Percentiles rank a stretch among this genome's conserved stretches.
Evolutionary conservation across 306 rosid genomes (phyloP).

Genomic region (Psophocarpus tetragonolobus): DNA sequence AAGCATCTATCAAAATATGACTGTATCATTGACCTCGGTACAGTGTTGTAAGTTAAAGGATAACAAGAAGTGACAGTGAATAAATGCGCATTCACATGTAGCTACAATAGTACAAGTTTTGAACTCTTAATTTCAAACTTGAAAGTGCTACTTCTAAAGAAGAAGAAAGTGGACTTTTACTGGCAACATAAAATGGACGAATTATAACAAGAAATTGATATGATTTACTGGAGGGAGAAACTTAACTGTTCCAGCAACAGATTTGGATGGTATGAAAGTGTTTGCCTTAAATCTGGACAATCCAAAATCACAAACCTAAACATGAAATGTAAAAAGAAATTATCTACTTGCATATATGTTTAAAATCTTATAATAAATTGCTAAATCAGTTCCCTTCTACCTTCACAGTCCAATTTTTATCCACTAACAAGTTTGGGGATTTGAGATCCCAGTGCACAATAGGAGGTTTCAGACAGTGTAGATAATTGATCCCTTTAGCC

Average conservation of each 20-base stretch:
- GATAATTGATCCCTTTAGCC: slow-evolving; percentile 99
- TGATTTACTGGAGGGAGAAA: slow-evolving; percentile 22
- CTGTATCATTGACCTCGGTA: not conserved
- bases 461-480: slow-evolving; percentile 90
- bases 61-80: slow-evolving; percentile 5
- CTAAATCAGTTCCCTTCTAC: slow-evolving; percentile 38
- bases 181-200: slow-evolving; percentile 20
- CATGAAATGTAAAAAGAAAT: slow-evolving; percentile 26
- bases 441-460: slow-evolving; percentile 97
- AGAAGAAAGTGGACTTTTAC: not conserved
- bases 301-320: slow-evolving; percentile 93
- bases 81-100: not conserved
- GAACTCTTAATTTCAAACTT: slow-evolving; percentile 14
- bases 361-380: slow-evolving; percentile 14
- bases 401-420: slow-evolving; percentile 95
- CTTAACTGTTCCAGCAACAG: slow-evolving; percentile 97
- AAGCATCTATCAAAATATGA: not conserved
- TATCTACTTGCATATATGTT: slow-evolving; percentile 4
- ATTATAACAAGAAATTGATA: not conserved
- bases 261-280: slow-evolving; percentile 90
- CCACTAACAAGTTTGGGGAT: slow-evolving; percentile 94
- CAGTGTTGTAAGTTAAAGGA: not conserved
- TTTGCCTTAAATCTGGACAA: slow-evolving; percentile 93
- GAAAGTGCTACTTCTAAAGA: not conserved
- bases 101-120: not conserved